These are phyloP conservation scores for Ganoderma sinense DNA, from an alignment of 1,284 basidiomycete genomes.

Conservation along the genomic window DNA sequence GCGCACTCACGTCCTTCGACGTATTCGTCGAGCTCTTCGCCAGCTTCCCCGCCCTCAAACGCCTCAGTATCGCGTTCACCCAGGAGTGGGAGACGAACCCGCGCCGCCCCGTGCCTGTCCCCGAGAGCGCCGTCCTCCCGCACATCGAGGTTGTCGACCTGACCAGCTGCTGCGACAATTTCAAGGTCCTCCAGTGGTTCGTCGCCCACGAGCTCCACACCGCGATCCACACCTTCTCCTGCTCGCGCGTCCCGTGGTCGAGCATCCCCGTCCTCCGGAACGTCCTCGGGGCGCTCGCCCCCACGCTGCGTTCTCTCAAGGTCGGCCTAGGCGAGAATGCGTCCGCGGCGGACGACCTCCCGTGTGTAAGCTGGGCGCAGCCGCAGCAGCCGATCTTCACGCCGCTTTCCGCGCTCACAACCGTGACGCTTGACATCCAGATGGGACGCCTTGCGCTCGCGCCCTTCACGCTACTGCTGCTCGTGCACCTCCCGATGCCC, in stretches of 20 bases:
- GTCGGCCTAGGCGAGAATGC: constrained; percentile 23
- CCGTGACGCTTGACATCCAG: constrained; percentile 29
- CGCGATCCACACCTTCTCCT: constrained; percentile 21
- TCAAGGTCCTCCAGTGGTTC: constrained; percentile 29
- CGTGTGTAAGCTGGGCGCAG: constrained; percentile 7
- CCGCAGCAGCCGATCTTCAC: constrained; percentile 13
- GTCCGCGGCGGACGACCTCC: constrained; percentile 5
- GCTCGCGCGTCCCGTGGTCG: constrained; percentile 22
- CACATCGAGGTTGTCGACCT: constrained; percentile 24
- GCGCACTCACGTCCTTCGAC: constrained; percentile 26
- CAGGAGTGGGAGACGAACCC: constrained; percentile 29
- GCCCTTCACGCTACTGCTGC: constrained; percentile 27
- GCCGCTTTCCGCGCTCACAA: constrained; percentile 19
- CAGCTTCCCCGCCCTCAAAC: constrained; percentile 19
- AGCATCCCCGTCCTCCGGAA: constrained; percentile 15
- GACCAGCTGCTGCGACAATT: constrained; percentile 28
- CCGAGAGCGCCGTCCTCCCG: constrained; percentile 1
- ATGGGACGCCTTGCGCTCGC: constrained; percentile 22
- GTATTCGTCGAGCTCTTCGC: constrained; percentile 26
- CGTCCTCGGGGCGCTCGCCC: constrained; percentile 19
- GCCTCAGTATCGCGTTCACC: constrained; percentile 27
- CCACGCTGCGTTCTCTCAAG: constrained; percentile 19
- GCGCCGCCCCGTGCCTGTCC: background rate
- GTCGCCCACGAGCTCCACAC: constrained; percentile 20
- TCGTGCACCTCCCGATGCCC: constrained; percentile 22